Evolutionary conservation across 352 stramenopile species (phyloP), one percentile per base, ranked within the genome.

Genomic region (Pythium aristosporum): DNA sequence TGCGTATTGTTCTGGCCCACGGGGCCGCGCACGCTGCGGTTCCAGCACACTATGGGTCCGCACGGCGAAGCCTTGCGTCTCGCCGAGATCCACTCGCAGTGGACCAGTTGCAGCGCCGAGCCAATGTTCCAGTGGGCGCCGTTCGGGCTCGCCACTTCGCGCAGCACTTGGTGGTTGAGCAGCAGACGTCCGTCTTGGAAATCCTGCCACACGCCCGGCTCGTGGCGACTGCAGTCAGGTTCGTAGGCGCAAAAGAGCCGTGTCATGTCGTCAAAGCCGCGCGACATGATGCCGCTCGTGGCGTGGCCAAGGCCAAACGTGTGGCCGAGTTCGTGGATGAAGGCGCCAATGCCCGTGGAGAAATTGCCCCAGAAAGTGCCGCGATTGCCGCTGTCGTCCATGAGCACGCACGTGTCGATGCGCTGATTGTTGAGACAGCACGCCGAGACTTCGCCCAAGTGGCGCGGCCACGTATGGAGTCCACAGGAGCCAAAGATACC

Each of bases 241-340:
- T 69, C 43, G 42, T 78, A 85, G 13, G 77, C 71, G 18, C 72
- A 79, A 32, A 88, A 71, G 23, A 91, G 46, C 7, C 68, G 74
- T 51, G 89, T 89, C 77, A 90, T 83, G 34, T 92, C 81, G 47
- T 90, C 79, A 69, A 92, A 92, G 11, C 83, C 83, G 28, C 79
- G 72, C 16, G 70, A 72, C 81, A 91, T 91, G 61, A 91, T 87
- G 9, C 81, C 81, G 25, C 68, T 81, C 6, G 69, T 71, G 0
- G 79, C 55, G 44, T 89, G 81, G 1, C 77, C 76, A n/a, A 91
- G 74, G 0, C 81, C 76, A 32, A 91, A 76, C 2, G 76, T 88
- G 44, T 89, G 77, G 2, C 81, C 81, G 21, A 89, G 65, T 30
- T 91, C 81, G 47, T 91, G 81, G 36, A 88, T 61, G 57, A 89